A percentile compares a stretch with the other conserved stretches of the same genome.
Conservation (phyloP, 176 grass and related monocot genomes). For the Oryza meyeriana region DNA sequence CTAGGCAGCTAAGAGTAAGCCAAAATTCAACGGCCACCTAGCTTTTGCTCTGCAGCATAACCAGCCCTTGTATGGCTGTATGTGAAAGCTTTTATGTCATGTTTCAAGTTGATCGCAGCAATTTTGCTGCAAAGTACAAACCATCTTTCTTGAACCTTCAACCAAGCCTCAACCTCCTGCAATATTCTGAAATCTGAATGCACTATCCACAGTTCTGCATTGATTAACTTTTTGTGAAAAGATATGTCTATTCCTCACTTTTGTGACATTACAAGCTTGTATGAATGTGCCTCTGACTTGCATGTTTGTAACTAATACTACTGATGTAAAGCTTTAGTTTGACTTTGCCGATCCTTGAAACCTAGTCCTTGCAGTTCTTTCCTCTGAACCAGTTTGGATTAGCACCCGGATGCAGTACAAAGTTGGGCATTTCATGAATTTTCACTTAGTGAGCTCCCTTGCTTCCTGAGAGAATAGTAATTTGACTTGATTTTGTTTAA, state of each 20-base stretch:
- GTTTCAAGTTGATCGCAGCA: not conserved
- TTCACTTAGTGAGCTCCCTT: not conserved
- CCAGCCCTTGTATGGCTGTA: not conserved
- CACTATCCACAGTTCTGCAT: not conserved
- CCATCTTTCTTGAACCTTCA: not conserved
- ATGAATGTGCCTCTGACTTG: not conserved
- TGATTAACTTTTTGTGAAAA: not conserved
- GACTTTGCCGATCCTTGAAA: not conserved
- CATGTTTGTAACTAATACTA: not conserved
- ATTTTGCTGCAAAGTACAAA: not conserved
- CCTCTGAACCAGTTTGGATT: not conserved
- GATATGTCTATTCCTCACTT: not conserved
- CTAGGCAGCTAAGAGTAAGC: not conserved
- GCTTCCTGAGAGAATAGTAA: not conserved
- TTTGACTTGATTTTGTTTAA: conserved; percentile 41
- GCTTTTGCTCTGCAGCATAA: not conserved
- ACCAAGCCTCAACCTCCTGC: too few species aligned
- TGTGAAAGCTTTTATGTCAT: not conserved
- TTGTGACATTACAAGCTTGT: not conserved
- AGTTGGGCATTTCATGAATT: not conserved
- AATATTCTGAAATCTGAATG: not conserved
- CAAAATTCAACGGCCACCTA: not conserved
- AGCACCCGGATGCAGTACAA: not conserved
- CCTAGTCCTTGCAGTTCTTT: not conserved
- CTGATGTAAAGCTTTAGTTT: not conserved